These are phyloP conservation scores for Leucosporidium yakuticum DNA, from an alignment of 768 basidiomycete genomes.

Conservation along the genomic window DNA sequence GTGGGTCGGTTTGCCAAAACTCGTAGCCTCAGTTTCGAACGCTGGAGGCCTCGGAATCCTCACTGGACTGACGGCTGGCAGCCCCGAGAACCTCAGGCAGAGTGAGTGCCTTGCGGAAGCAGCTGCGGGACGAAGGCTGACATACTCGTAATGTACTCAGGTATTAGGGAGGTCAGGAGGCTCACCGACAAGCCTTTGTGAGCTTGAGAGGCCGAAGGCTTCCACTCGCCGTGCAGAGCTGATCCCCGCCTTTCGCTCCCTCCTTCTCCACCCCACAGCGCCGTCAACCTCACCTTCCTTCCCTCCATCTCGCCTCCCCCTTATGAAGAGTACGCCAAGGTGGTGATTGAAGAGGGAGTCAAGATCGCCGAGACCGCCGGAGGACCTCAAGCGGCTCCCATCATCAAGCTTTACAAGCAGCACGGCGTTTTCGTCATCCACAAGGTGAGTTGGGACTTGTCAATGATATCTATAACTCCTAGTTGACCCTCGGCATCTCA, in stretches of 20 bases:
- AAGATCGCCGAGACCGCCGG: slow-evolving; percentile 88
- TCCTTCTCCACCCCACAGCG: slow-evolving; percentile 10
- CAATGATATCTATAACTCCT: background rate
- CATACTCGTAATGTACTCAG: no score
- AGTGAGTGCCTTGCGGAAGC: slow-evolving; percentile 43
- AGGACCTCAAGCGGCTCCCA: slow-evolving; percentile 53
- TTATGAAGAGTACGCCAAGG: slow-evolving; percentile 71
- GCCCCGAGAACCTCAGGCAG: slow-evolving; percentile 67
- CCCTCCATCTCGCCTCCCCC: slow-evolving; percentile 87
- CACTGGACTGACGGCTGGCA: slow-evolving; percentile 82
- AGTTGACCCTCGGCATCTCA: background rate
- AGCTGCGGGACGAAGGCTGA: no score
- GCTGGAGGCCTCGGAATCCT: slow-evolving; percentile 81
- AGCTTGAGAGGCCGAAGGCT: background rate
- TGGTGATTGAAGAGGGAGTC: slow-evolving; percentile 65
- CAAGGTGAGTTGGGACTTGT: slow-evolving; percentile 47
- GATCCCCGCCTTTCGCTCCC: background rate
- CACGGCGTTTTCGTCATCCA: slow-evolving; percentile 64
- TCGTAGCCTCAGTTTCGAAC: slow-evolving; percentile 72
- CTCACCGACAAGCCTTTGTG: slow-evolving; percentile 58
- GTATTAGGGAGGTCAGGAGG: slow-evolving; percentile 65
- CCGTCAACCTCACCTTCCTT: slow-evolving; percentile 50
- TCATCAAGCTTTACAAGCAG: slow-evolving; percentile 69
- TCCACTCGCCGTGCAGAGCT: background rate
- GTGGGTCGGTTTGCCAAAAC: slow-evolving; percentile 65